These are phyloP conservation scores for Penicillium crustosum DNA, from an alignment of 2,329 filamentous ascomycete genomes.

Conservation along the genomic window DNA sequence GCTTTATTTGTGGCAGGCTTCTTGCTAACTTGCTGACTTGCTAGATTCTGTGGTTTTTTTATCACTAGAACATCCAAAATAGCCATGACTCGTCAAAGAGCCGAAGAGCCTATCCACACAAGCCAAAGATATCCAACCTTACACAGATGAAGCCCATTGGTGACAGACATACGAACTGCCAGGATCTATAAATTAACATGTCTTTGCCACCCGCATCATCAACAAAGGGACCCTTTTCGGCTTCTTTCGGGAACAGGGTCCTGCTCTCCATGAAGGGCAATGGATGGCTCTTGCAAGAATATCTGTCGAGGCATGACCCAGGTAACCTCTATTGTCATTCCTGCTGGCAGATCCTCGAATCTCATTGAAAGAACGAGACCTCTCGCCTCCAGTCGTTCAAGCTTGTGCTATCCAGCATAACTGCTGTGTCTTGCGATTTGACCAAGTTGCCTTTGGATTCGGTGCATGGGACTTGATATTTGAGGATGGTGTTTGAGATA, in stretches of 20 bases:
- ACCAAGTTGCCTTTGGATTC: background rate
- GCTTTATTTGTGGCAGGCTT: background rate
- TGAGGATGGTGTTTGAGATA: background rate
- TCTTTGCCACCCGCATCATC: background rate
- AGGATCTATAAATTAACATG: slow-evolving; percentile 2
- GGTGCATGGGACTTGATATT: background rate
- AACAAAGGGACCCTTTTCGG: slow-evolving; percentile 1
- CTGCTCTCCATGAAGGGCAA: background rate
- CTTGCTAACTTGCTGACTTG: background rate
- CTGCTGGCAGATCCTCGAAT: background rate
- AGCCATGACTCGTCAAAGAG: background rate
- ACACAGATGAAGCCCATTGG: background rate
- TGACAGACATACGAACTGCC: background rate
- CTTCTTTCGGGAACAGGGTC: background rate
- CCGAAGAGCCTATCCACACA: background rate
- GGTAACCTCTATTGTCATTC: background rate
- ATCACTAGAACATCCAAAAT: background rate
- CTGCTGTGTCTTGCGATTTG: background rate
- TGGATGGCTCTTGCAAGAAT: background rate
- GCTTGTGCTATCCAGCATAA: background rate
- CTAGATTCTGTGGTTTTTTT: background rate
- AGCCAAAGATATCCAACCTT: background rate
- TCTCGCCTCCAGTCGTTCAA: background rate
- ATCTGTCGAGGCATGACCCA: background rate
- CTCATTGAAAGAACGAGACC: background rate